A percentile compares a stretch with the other conserved stretches of the same genome.
These are phyloP conservation scores for Neoscytalidium dimidiatum DNA, from an alignment of 2,329 filamentous ascomycete species.

Conservation along the genomic window DNA sequence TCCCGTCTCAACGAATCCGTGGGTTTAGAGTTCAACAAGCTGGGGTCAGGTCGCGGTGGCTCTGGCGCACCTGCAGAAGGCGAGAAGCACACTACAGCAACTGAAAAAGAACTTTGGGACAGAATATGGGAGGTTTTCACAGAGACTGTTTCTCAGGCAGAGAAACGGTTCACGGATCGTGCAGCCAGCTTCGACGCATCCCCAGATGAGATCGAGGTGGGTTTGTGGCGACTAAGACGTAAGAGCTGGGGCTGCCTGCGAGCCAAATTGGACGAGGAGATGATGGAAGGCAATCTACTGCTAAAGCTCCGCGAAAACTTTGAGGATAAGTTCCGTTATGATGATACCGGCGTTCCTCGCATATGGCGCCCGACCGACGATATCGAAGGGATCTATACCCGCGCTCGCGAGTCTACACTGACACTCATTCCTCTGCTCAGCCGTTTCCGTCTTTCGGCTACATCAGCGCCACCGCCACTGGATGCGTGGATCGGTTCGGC, in stretches of 20 bases:
- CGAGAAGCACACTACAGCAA: conserved; percentile 61
- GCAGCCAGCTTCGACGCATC: conserved; percentile 94
- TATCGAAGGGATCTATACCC: conserved; percentile 93
- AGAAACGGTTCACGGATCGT: conserved; percentile 80
- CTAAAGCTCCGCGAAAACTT: conserved; percentile 97
- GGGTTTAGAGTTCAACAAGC: conserved; percentile 92
- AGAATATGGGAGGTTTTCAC: conserved; percentile 88
- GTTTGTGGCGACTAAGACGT: conserved; percentile 85
- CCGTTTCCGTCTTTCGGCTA: conserved; percentile 75
- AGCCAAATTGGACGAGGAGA: conserved; percentile 92
- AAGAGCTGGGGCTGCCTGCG: conserved; percentile 93
- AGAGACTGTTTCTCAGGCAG: conserved; percentile 80
- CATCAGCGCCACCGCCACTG: conserved; percentile 77
- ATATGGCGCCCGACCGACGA: conserved; percentile 98
- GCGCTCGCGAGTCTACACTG: conserved; percentile 87
- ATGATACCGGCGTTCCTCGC: conserved; percentile 88
- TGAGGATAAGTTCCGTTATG: conserved; percentile 98
- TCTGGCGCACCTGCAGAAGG: conserved; percentile 77
- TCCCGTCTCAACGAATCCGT: conserved; percentile 84
- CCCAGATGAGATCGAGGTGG: conserved; percentile 85
- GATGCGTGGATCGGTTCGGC: conserved; percentile 79
- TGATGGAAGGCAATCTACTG: conserved; percentile 95
- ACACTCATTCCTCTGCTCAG: conserved; percentile 87
- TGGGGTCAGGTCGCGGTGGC: conserved; percentile 84
- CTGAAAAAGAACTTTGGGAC: conserved; percentile 92